These are phyloP conservation scores for Grosmannia clavigera DNA, from an alignment of 2,329 filamentous ascomycete species.

Conservation along the genomic window DNA sequence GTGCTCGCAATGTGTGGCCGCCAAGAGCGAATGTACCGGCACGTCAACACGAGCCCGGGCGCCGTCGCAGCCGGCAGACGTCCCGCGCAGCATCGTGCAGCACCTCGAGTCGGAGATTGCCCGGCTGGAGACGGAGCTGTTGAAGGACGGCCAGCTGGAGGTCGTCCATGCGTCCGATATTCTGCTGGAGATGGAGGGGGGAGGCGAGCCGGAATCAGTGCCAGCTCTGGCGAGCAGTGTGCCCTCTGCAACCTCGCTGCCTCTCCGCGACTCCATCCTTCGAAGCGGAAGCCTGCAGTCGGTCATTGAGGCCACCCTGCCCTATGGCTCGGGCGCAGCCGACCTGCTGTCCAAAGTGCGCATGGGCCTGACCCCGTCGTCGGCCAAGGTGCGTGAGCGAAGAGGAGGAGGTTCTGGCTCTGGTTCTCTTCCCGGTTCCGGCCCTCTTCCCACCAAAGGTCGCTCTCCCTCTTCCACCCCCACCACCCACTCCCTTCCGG, in stretches of 20 bases:
- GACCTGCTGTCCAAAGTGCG: conserved; percentile 19
- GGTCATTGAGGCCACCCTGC: conserved; percentile 18
- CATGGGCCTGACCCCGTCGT: conserved; percentile 21
- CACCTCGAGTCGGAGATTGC: conserved; percentile 22
- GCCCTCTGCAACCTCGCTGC: too few species aligned
- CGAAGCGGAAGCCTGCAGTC: conserved; percentile 17
- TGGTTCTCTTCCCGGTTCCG: too few species aligned
- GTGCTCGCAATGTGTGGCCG: conserved; percentile 17
- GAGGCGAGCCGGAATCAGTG: neutral
- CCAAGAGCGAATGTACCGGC: conserved; percentile 16
- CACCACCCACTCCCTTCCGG: neutral
- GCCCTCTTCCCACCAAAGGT: too few species aligned
- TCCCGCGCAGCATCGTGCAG: conserved; percentile 22
- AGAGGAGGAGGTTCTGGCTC: neutral
- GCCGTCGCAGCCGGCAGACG: conserved; percentile 5
- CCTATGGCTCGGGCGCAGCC: conserved; percentile 17
- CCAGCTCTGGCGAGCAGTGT: too few species aligned
- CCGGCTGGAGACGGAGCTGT: conserved; percentile 18
- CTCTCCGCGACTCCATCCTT: conserved; percentile 15
- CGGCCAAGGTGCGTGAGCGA: conserved; percentile 6
- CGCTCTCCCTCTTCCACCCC: too few species aligned
- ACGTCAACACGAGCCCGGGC: conserved; percentile 14
- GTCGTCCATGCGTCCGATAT: conserved; percentile 10
- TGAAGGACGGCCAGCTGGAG: conserved; percentile 14
- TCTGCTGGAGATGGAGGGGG: conserved; percentile 7